Percentiles rank a stretch among this genome's conserved stretches.
These are phyloP conservation scores for Aspergillus pseudoviridinutans DNA, from an alignment of 2,329 filamentous ascomycete species.

Conservation along the genomic window DNA sequence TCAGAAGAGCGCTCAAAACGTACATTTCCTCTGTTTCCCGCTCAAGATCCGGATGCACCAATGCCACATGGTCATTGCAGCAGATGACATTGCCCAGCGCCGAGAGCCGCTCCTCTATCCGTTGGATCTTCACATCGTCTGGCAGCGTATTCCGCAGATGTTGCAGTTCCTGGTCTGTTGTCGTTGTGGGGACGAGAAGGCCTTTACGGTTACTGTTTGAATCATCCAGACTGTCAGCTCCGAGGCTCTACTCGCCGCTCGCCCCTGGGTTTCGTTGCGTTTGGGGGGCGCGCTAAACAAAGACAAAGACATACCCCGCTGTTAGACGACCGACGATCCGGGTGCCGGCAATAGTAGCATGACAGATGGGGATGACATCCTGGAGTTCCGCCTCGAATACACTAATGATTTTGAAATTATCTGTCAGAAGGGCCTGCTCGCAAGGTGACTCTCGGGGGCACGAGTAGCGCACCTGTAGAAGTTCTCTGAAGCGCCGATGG, in stretches of 20 bases:
- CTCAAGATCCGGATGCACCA: slow-evolving; percentile 94
- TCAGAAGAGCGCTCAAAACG: background rate
- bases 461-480: slow-evolving; percentile 71
- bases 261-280: background rate
- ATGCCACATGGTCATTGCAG: slow-evolving; percentile 91
- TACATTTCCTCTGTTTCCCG: slow-evolving; percentile 95
- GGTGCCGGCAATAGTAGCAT: slow-evolving; percentile 93
- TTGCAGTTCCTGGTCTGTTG: slow-evolving; percentile 96
- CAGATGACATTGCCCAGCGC: slow-evolving; percentile 97
- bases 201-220: slow-evolving; percentile 79
- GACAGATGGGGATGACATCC: slow-evolving; percentile 94
- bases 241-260: background rate
- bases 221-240: background rate
- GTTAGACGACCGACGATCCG: slow-evolving; percentile 94
- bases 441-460: background rate
- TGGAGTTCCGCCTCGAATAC: slow-evolving; percentile 97
- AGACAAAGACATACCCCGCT: slow-evolving; percentile 61
- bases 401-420: slow-evolving; percentile 42
- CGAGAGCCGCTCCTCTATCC: slow-evolving; percentile 94
- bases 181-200: slow-evolving; percentile 90
- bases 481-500: slow-evolving; percentile 93
- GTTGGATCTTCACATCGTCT: slow-evolving; percentile 87
- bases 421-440: background rate
- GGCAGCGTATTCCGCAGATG: slow-evolving; percentile 94
- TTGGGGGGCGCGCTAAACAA: background rate